Evolutionary conservation across 23 red algal genomes (phyloP).

Genomic region (Agarophyton chilense): DNA sequence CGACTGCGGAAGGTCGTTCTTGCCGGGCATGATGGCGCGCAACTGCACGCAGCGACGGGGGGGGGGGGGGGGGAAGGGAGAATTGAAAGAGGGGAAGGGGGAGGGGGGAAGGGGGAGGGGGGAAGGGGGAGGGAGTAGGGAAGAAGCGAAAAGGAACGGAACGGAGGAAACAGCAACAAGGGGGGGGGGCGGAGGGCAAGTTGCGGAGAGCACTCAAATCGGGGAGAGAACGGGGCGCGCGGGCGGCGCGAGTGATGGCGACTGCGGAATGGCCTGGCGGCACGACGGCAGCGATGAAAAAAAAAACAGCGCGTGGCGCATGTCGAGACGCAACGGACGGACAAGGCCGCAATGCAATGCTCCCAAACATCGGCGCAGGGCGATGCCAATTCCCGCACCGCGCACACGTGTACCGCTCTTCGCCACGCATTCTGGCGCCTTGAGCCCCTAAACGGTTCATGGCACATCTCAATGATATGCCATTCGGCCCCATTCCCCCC

Average conservation of each 20-base stretch:
- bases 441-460: too few species aligned
- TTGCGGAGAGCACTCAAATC: too few species aligned
- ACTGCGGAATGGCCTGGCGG: too few species aligned
- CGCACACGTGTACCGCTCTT: not conserved
- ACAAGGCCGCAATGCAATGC: too few species aligned
- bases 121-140: not conserved
- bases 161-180: not conserved
- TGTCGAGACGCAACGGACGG: not conserved
- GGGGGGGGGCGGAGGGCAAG: too few species aligned
- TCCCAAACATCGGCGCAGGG: too few species aligned
- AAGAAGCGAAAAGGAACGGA: not conserved
- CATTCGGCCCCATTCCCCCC: too few species aligned
- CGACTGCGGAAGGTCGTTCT: not conserved
- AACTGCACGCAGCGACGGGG: not conserved
- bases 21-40: constrained; percentile 1
- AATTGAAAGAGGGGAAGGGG: not conserved
- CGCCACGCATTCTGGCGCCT: not conserved
- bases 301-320: too few species aligned
- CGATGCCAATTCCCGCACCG: not conserved
- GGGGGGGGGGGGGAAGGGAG: constrained; percentile 2
- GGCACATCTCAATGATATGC: too few species aligned
- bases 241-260: too few species aligned
- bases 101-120: constrained; percentile 11
- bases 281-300: not conserved
- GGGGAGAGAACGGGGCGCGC: not conserved